Conservation (phyloP, 352 stramenopile genomes). For the Phytophthora pseudosyringae region DNA sequence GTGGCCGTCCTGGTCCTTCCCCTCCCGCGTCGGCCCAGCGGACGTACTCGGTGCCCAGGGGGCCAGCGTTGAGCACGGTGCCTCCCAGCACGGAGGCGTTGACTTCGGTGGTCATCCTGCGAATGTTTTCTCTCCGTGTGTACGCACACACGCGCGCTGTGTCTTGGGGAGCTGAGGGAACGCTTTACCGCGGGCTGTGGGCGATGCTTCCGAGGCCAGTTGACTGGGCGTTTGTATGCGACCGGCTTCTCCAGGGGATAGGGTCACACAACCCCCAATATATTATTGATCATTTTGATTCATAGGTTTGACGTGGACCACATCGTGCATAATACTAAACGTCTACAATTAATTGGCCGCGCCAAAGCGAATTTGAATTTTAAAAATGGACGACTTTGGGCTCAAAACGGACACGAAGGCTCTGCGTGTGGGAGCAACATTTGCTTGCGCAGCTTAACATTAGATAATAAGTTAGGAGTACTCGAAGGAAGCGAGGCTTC, state of each 20-base stretch:
- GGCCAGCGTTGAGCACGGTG: slow-evolving; percentile 65
- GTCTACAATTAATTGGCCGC: slow-evolving; percentile 3
- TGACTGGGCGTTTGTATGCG: slow-evolving; percentile 22
- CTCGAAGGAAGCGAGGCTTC: slow-evolving; percentile 11
- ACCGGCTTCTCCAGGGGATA: slow-evolving; percentile 14
- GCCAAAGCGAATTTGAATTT: not conserved
- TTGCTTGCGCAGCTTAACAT: slow-evolving; percentile 41
- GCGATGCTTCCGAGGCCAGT: slow-evolving; percentile 15
- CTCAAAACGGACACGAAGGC: not conserved
- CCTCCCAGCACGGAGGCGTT: slow-evolving; percentile 64
- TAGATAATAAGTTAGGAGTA: slow-evolving; percentile 45
- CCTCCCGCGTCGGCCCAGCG: not conserved
- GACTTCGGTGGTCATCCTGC: slow-evolving; percentile 42
- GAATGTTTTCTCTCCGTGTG: slow-evolving; percentile 36
- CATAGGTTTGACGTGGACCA: not conserved
- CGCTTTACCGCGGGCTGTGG: slow-evolving; percentile 16
- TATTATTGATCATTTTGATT: slow-evolving; percentile 4
- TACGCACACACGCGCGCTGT: slow-evolving; percentile 33
- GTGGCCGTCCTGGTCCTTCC: slow-evolving; percentile 38
- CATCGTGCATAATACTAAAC: too few species aligned
- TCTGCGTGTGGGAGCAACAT: slow-evolving; percentile 10
- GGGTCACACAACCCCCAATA: not conserved
- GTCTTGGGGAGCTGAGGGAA: not conserved
- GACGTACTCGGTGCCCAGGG: slow-evolving; percentile 64
- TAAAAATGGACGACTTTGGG: not conserved